Conservation (phyloP, 176 grass and related monocot species). For the Aegilops umbellulata region DNA sequence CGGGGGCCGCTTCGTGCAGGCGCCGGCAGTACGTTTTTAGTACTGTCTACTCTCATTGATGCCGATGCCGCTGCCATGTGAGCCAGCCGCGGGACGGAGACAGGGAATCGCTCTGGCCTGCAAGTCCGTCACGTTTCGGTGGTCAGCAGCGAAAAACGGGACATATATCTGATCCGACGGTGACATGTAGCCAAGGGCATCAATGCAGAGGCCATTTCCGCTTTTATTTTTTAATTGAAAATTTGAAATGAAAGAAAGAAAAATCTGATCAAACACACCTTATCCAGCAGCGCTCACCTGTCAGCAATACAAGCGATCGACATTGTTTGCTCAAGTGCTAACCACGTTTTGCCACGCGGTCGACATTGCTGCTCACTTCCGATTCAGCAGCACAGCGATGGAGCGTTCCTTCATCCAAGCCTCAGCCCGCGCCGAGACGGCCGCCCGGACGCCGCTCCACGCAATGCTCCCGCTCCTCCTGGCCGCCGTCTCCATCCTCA, state of each 20-base stretch:
- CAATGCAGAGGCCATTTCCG: neutral
- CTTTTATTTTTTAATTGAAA: neutral
- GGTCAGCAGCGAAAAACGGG: neutral
- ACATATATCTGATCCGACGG: neutral
- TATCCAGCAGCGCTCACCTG: neutral
- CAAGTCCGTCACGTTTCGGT: neutral
- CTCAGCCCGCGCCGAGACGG: neutral
- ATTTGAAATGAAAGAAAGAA: neutral
- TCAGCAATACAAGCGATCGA: neutral
- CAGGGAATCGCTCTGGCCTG: neutral
- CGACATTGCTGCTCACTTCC: neutral
- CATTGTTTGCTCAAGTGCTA: neutral
- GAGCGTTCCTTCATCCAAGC: no score
- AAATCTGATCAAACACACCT: neutral
- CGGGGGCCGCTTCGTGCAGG: neutral
- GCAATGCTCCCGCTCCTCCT: slow-evolving; percentile 27
- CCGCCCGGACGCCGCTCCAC: neutral
- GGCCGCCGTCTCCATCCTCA: neutral
- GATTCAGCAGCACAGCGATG: neutral
- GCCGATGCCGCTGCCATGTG: no score
- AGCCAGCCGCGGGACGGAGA: neutral
- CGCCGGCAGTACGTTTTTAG: neutral
- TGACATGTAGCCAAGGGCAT: neutral
- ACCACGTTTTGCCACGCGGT: neutral
- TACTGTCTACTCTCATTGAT: no score